phyloP scores from a whole-genome alignment of 768 basidiomycete genomes.

The Boletales sp. region DNA sequence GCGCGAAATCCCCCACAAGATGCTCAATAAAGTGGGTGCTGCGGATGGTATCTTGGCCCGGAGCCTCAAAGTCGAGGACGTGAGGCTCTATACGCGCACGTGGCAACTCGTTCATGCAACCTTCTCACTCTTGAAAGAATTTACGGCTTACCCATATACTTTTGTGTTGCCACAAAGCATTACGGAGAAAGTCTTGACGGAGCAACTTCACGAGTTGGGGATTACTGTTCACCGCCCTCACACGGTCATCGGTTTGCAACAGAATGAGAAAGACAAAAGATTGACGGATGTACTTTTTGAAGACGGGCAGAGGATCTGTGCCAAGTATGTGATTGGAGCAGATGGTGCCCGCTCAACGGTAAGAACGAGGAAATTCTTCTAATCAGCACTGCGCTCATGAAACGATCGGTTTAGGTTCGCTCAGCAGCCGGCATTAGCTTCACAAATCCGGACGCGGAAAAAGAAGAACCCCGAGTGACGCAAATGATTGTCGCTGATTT shows the following conservation, averaged over 20 bases:
- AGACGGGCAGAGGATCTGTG: constrained; percentile 35
- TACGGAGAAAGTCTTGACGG: constrained; percentile 38
- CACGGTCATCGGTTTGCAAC: constrained; percentile 35
- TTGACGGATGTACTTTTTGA: constrained; percentile 42
- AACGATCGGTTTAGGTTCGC: constrained; percentile 34
- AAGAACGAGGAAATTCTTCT: constrained; percentile 5
- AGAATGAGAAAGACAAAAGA: constrained; percentile 21
- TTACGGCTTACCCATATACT: constrained; percentile 42
- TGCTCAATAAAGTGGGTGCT: not conserved
- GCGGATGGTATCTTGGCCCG: not conserved
- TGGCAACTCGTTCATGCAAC: constrained; percentile 26
- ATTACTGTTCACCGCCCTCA: constrained; percentile 34
- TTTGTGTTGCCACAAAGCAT: constrained; percentile 36
- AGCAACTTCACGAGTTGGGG: constrained; percentile 29
- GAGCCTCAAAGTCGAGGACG: not conserved
- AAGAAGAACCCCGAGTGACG: constrained; percentile 7
- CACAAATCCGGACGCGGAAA: constrained; percentile 35
- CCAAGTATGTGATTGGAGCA: constrained; percentile 46
- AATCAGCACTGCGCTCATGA: not conserved
- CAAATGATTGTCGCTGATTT: constrained; percentile 38
- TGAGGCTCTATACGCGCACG: constrained; percentile 27
- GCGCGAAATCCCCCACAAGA: not conserved
- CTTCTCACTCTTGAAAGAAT: constrained; percentile 32
- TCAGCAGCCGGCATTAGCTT: constrained; percentile 29
- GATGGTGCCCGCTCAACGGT: constrained; percentile 47